Evolutionary conservation across 306 rosid species (phyloP).

Genomic region (Prunus dulcis): DNA sequence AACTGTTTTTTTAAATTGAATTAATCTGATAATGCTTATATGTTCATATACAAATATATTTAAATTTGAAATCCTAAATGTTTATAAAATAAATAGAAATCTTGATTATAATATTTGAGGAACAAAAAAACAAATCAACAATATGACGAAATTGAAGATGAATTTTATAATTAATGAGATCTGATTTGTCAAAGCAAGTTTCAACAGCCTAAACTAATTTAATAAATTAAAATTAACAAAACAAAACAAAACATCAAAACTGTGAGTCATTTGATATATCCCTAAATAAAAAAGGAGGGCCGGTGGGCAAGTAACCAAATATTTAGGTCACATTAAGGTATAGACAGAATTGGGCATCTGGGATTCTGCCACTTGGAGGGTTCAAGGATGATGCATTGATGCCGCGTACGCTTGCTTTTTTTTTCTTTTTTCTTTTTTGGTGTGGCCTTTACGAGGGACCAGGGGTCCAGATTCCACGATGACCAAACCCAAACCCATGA

Average conservation of each 20-base stretch:
- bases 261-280: not conserved
- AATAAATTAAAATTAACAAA: not conserved
- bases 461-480: not conserved
- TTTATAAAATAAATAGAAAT: too few species aligned
- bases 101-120: too few species aligned
- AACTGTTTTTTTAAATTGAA: not conserved
- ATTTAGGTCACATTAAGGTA: not conserved
- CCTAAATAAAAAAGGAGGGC: not conserved
- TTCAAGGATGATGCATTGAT: not conserved
- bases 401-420: not conserved
- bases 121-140: not conserved
- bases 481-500: not conserved
- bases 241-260: not conserved
- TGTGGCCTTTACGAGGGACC: not conserved
- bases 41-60: not conserved
- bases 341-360: not conserved
- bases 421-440: not conserved
- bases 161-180: not conserved
- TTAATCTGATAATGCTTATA: too few species aligned
- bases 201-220: not conserved
- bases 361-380: conserved; percentile 1
- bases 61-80: not conserved
- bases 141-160: not conserved
- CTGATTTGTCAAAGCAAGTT: not conserved
- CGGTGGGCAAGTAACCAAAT: not conserved